phyloP scores from a whole-genome alignment of 1,139 yeast genomes.

The Candida sanyaensis region DNA sequence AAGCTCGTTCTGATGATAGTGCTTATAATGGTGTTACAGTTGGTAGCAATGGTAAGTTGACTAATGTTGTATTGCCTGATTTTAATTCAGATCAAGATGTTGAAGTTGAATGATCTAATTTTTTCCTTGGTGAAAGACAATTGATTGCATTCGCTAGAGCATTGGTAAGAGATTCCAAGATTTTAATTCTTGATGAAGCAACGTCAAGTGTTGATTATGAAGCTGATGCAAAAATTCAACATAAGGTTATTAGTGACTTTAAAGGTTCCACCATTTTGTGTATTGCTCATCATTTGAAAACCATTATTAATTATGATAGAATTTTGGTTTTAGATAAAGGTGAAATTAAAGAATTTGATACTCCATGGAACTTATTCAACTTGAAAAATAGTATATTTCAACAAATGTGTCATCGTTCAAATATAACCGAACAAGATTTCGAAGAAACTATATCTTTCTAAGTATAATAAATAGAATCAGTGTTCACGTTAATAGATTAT shows the following conservation, averaged over 20 bases:
- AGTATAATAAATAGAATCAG: too few relatives aligned
- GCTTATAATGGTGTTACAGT: background rate
- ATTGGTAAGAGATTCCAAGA: conserved; percentile 36
- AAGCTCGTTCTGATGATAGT: conserved; percentile 12
- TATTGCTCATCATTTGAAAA: conserved; percentile 44
- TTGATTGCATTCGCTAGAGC: conserved; percentile 45
- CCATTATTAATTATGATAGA: conserved; percentile 39
- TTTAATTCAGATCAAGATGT: conserved; percentile 41
- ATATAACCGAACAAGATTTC: conserved; percentile 37
- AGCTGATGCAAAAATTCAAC: conserved; percentile 42
- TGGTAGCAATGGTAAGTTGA: conserved; percentile 10
- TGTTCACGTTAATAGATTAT: too few relatives aligned
- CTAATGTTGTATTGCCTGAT: conserved; percentile 26
- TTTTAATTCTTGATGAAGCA: conserved; percentile 44
- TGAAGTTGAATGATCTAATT: conserved; percentile 42
- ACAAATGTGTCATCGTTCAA: conserved; percentile 62
- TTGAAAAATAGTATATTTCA: conserved; percentile 32
- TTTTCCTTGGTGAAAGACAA: conserved; percentile 44
- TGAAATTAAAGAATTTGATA: conserved; percentile 58
- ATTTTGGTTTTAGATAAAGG: conserved; percentile 51
- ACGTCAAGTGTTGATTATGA: conserved; percentile 46
- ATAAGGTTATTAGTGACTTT: conserved; percentile 35
- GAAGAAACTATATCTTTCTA: background rate
- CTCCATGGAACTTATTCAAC: conserved; percentile 39
- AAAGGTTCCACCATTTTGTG: conserved; percentile 40